A percentile compares a stretch with the other conserved stretches of the same genome.
Evolutionary conservation across 2,329 filamentous ascomycete genomes (phyloP).

Genomic region (Alternaria postmessia): DNA sequence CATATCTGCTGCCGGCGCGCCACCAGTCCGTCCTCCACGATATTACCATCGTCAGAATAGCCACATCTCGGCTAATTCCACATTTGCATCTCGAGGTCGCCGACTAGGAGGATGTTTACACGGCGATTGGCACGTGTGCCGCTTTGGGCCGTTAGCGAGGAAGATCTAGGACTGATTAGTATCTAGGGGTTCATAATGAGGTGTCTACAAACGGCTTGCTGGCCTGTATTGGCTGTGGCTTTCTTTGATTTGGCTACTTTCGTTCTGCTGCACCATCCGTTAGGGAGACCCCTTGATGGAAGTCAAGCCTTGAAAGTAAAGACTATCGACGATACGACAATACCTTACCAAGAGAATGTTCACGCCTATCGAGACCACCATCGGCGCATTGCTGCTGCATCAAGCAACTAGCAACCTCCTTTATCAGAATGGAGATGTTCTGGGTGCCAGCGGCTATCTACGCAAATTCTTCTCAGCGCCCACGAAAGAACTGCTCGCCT

Average conservation of each 20-base stretch:
- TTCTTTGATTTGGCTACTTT: background rate
- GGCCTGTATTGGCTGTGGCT: background rate
- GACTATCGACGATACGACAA: background rate
- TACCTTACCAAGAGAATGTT: slow-evolving; percentile 54
- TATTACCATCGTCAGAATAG: slow-evolving; percentile 4
- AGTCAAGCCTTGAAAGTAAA: background rate
- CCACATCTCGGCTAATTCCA: slow-evolving; percentile 20
- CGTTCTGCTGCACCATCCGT: background rate
- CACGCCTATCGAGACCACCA: slow-evolving; percentile 60
- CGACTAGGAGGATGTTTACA: slow-evolving; percentile 21
- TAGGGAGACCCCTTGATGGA: background rate
- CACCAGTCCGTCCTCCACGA: slow-evolving; percentile 16
- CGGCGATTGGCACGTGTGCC: slow-evolving; percentile 20
- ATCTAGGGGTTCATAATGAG: slow-evolving; percentile 8
- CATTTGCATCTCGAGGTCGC: slow-evolving; percentile 24
- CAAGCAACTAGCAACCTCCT: slow-evolving; percentile 60
- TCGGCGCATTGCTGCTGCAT: slow-evolving; percentile 61
- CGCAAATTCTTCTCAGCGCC: slow-evolving; percentile 53
- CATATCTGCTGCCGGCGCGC: slow-evolving; percentile 20
- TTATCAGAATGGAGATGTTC: slow-evolving; percentile 60
- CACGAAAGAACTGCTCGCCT: slow-evolving; percentile 53
- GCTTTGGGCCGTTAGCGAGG: slow-evolving; percentile 8
- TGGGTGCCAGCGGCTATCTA: slow-evolving; percentile 60
- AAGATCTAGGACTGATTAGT: slow-evolving; percentile 9
- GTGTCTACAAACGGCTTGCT: slow-evolving; percentile 5